A percentile compares a stretch with the other conserved stretches of the same genome.
Evolutionary conservation across 805 yeast genomes (phyloP).

Genomic region (Barnettozyma californica): DNA sequence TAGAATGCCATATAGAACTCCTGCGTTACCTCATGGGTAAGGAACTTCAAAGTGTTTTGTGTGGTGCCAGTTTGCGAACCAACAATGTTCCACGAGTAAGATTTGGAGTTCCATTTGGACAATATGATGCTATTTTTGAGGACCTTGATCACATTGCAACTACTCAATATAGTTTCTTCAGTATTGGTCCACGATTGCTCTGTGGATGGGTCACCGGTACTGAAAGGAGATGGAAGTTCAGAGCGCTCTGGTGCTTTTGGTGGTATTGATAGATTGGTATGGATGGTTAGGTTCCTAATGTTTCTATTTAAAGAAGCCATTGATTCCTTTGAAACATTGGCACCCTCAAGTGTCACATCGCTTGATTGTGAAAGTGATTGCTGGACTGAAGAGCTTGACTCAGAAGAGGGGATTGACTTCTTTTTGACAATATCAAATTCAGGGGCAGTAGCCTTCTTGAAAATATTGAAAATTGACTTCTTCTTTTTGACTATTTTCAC

Average conservation of each 20-base stretch:
- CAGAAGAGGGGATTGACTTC: not conserved
- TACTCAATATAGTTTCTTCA: not conserved
- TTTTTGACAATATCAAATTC: constrained; percentile 23
- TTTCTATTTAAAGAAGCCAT: constrained; percentile 14
- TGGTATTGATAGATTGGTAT: constrained; percentile 1
- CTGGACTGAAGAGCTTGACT: not conserved
- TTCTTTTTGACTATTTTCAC: constrained; percentile 15
- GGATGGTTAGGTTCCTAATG: constrained; percentile 8
- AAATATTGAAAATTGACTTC: constrained; percentile 22
- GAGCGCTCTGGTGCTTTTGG: not conserved
- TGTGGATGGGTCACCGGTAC: not conserved
- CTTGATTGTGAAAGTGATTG: not conserved
- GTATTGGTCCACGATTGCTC: not conserved
- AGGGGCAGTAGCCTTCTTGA: constrained; percentile 18
- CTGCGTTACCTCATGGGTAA: constrained; percentile 10
- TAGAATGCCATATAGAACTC: constrained; percentile 10
- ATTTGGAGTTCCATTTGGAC: constrained; percentile 19
- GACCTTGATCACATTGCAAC: constrained; percentile 6
- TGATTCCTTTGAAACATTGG: not conserved
- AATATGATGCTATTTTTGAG: constrained; percentile 16
- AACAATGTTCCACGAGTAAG: constrained; percentile 17
- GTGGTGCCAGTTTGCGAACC: constrained; percentile 14
- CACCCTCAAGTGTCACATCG: not conserved
- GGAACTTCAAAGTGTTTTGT: constrained; percentile 16
- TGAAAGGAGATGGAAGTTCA: constrained; percentile 10